phyloP scores from a whole-genome alignment of 352 stramenopile genomes.

The Globisporangium ultimum region DNA sequence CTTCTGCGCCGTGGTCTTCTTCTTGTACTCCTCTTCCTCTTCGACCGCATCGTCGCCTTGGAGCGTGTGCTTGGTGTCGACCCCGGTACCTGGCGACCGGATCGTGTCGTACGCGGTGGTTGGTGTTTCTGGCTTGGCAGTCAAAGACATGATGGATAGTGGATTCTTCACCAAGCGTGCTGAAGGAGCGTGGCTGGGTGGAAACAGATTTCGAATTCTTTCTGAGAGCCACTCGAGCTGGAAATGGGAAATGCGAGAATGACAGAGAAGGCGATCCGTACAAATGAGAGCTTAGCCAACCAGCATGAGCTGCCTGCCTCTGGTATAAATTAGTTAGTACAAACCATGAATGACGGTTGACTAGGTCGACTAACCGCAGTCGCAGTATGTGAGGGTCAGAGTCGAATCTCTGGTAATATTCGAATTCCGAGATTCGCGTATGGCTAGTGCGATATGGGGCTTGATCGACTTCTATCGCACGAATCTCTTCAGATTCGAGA shows the following conservation, averaged over 20 bases:
- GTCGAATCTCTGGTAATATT: no score
- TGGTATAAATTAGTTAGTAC: no score
- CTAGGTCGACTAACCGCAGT: no score
- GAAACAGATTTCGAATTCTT: not conserved
- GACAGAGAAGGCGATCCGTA: not conserved
- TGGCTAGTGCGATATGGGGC: no score
- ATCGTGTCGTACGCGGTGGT: conserved; percentile 2
- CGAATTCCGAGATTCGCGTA: no score
- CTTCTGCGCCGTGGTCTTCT: conserved; percentile 24
- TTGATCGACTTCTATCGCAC: no score
- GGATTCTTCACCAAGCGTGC: not conserved
- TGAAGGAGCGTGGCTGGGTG: not conserved
- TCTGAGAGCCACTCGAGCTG: not conserved
- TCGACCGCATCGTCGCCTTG: conserved; percentile 14
- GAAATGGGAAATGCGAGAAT: conserved; percentile 1
- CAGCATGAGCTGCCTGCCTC: no score
- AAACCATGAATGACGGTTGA: no score
- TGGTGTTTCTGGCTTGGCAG: not conserved
- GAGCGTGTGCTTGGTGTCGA: conserved; percentile 3
- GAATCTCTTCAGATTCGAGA: no score
- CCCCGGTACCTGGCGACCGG: not conserved
- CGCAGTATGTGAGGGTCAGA: no score
- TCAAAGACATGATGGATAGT: not conserved
- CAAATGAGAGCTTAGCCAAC: not conserved
- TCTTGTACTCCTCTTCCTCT: conserved; percentile 15